Evolutionary conservation across 2,329 filamentous ascomycete species (phyloP), one percentile per base, ranked within the genome.

Genomic region (Colletotrichum theobromicola): DNA sequence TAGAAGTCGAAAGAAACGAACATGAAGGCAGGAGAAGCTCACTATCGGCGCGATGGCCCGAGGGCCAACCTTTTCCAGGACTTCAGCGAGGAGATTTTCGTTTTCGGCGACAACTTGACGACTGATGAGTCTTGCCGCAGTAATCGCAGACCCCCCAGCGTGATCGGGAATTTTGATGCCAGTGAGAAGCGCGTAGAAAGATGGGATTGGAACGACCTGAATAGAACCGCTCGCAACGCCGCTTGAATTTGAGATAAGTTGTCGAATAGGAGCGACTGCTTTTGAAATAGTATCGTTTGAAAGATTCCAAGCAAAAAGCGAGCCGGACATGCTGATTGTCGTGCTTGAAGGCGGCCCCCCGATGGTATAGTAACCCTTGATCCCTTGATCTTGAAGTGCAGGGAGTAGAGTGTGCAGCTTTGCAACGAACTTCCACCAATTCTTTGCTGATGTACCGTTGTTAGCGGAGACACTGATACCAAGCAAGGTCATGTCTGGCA

Each of bases 401-500:
- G 58, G 42, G 9, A 70, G 58, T 5, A 53, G 12, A 21, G 30
- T 28, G 12, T 70, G 58, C 1, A 70, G 30, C 16, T 62, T n/a
- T 8, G 67, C 57, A 0, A 70, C 32, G 21, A 63, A 55, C 28
- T 7, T 24, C 58, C 67, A 70, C 58, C 67, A 70, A 7, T 7
- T 34, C 32, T 68, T 68, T 35, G 66, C 21, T n/a, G 66, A 61
- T 16, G 35, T 68, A 26, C 26, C 62, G 2, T 65, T 65, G 15
- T 65, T 65, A 4, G 37, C 26, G 26, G 62, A 24, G 7, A 65
- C 30, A 26, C 53, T 24, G 37, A 65, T 12, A 1, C 62, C 62
- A 16, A 50, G 35, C 35, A 65, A 1, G 1, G 24, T 65, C 37
- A 65, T 65, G 2, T 58, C 57, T 5, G 74, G 72, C 57, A 85